Percentiles rank a stretch among this genome's conserved stretches.
phyloP scores from a whole-genome alignment of 2,329 filamentous ascomycete genomes.

The Hymenoscyphus linearis region DNA sequence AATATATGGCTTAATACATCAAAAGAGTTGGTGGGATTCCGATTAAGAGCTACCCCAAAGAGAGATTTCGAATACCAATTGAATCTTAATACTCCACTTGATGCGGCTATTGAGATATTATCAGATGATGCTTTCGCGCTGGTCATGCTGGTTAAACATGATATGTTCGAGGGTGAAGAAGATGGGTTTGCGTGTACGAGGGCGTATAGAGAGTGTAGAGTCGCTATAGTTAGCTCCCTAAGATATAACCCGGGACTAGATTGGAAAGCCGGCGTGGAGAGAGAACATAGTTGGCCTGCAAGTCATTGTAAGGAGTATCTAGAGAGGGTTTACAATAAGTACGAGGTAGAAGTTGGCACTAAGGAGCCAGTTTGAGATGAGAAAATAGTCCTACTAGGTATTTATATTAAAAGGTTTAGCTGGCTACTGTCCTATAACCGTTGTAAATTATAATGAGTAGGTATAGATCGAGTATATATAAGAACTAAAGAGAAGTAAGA shows the following conservation, averaged over 20 bases:
- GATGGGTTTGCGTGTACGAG: slow-evolving; percentile 63
- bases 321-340: slow-evolving; percentile 33
- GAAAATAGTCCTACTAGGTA: no score
- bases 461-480: no score
- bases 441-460: no score
- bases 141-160: slow-evolving; percentile 25
- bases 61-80: slow-evolving; percentile 23
- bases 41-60: slow-evolving; percentile 18
- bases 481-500: no score
- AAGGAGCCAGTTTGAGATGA: no score
- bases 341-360: not conserved
- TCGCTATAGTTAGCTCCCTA: slow-evolving; percentile 57
- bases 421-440: no score
- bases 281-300: slow-evolving; percentile 56
- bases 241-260: slow-evolving; percentile 53
- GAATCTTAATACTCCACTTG: slow-evolving; percentile 25
- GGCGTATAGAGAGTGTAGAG: slow-evolving; percentile 58
- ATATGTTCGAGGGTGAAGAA: slow-evolving; percentile 39
- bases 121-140: slow-evolving; percentile 27
- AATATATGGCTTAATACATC: slow-evolving; percentile 10
- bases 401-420: no score
- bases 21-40: slow-evolving; percentile 18
- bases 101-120: slow-evolving; percentile 24
- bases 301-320: slow-evolving; percentile 54
- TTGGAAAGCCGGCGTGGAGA: slow-evolving; percentile 27